Evolutionary conservation across 2,329 filamentous ascomycete species (phyloP), one percentile per base, ranked within the genome.

Genomic region (Diplocarpon rosae): DNA sequence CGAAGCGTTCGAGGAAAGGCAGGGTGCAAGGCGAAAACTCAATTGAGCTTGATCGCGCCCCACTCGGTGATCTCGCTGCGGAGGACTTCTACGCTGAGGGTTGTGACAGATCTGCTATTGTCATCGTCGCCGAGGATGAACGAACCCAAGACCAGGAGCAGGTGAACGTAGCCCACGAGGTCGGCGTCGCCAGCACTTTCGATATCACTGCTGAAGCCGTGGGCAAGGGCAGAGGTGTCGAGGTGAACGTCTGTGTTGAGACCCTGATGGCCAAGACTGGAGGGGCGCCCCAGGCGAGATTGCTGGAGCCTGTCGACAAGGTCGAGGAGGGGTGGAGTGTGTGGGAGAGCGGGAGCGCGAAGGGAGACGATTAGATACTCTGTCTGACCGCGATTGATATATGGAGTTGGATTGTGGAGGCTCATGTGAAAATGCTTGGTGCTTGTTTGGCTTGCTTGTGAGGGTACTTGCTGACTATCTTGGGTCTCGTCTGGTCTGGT

Each of bases 341-440:
- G 13, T 85, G 80, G 80, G 81, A 85, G 62, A 84, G 79, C 57
- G 72, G 70, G 20, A 83, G 78, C 61, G 71, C 73, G 20, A 75
- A 76, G 52, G 80, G 77, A 38, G 79, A 57, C 33, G 55, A 59
- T 32, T 55, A 44, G 34, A 15, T 24, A 28, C 29, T 24, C 2
- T 31, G 13, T 14, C 24, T 39, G 10, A 6, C 31, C 15, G 28
- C 13, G 16, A 8, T 4, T 17, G 14, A 28, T 2, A 3, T 29
- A 8, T 14, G 17, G n/a, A 31, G 13, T 33, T 7, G n/a, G 11
- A 30, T 24, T 30, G 13, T 28, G 27, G 15, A n/a, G 16, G 31
- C 34, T 2, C 1, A 27, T 12, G 31, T 13, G 16, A 28, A 41
- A 38, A 14, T 34, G 2, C 3, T n/a, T 34, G 2, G 2, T n/a